These are phyloP conservation scores for Aspergillus versicolor DNA, from an alignment of 2,329 filamentous ascomycete genomes.

Conservation along the genomic window DNA sequence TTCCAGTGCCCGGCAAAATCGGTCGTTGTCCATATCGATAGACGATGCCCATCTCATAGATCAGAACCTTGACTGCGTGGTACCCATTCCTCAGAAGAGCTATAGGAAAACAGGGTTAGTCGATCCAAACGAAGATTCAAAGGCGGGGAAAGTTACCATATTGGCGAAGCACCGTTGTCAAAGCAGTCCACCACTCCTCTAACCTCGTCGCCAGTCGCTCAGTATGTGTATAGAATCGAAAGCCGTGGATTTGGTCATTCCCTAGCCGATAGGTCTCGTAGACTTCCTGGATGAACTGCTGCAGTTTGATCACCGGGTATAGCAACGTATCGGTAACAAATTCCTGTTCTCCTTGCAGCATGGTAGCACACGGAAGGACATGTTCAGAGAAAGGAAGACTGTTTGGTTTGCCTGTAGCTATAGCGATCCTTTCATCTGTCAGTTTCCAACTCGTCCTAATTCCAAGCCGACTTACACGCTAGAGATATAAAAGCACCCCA, in stretches of 20 bases:
- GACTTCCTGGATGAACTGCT: neutral
- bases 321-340: neutral
- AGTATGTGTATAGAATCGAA: neutral
- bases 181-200: neutral
- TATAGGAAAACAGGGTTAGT: neutral
- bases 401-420: neutral
- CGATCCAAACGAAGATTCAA: no score
- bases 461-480: neutral
- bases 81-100: neutral
- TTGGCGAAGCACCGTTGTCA: neutral
- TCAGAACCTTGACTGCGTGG: neutral
- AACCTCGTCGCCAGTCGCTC: neutral
- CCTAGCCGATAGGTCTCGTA: neutral
- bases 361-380: neutral
- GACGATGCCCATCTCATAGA: neutral
- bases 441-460: neutral
- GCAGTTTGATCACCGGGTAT: constrained; percentile 1
- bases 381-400: neutral
- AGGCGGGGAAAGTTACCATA: neutral
- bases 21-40: neutral
- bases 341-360: neutral
- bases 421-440: neutral
- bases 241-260: neutral
- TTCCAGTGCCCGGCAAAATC: neutral
- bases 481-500: constrained; percentile 4